A percentile compares a stretch with the other conserved stretches of the same genome.
Conservation (phyloP, 179 eudicot genomes). For the Dionaea muscipula region DNA sequence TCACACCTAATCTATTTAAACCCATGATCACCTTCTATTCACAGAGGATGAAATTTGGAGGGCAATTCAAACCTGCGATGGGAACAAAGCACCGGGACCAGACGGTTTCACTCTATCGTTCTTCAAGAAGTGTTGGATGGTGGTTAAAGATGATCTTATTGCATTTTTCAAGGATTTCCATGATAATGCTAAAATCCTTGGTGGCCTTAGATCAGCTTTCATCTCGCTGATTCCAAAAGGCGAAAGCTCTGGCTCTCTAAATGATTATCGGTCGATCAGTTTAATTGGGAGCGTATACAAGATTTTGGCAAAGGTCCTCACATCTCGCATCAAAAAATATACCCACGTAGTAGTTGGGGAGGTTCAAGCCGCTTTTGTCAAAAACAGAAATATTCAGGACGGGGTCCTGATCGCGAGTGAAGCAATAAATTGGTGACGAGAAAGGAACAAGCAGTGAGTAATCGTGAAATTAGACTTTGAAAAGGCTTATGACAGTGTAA, state of each 20-base stretch:
- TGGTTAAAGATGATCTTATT: not conserved
- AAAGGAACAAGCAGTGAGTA: not conserved
- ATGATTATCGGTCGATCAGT: not conserved
- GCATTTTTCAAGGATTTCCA: not conserved
- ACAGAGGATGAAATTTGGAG: not conserved
- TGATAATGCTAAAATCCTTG: not conserved
- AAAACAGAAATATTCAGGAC: not conserved
- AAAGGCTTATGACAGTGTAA: no score
- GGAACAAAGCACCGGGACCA: not conserved
- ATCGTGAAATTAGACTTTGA: not conserved
- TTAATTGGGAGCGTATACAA: no score
- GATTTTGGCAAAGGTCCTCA: no score
- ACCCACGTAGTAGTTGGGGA: not conserved
- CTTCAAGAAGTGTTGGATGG: not conserved
- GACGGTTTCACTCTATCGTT: not conserved
- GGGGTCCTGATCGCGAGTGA: not conserved
- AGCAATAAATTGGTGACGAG: not conserved
- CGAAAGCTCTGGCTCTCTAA: not conserved
- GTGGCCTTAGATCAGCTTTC: not conserved
- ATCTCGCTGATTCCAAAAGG: not conserved
- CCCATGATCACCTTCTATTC: no score
- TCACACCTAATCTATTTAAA: no score
- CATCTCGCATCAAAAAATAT: not conserved
- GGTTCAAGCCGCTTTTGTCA: no score
- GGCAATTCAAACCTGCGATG: not conserved